Base-by-base conservation (phyloP, 2,329 filamentous ascomycete genomes). In the Domatiomyces globalis region DNA sequence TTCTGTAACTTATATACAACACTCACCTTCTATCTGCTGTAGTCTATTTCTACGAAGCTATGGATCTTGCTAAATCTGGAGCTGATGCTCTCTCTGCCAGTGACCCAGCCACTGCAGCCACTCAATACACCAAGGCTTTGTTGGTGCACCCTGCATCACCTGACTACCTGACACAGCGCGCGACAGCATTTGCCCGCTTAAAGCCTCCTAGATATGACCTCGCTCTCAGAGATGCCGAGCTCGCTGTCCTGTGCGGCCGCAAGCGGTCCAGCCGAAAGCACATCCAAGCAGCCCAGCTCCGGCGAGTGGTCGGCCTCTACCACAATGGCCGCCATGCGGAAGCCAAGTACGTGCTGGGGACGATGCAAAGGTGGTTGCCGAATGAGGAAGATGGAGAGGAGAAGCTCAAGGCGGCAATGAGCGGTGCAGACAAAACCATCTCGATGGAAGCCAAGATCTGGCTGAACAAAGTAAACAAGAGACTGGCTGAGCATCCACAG, bases 211-310 rank as follows among this genome's bases (percentile, higher is more conserved):
- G 71, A 80, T 48, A 74, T 79, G 71, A 79, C 2, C 73, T 77
- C 19, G 85, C 87, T 1, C 76, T 92, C 45, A 72, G 70, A 42
- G 85, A 89, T 66, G 81, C 83, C 39, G 79, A 87, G 56, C 73
- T 75, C 46, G 85, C 81, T 2, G 76, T 84, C 49, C 68, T 75
- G 39, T 69, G 75, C 3, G 83, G 82, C 2, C 71, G 71, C 22
- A 74, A 83, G 56, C 83, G 90, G 43, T 85, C 78, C 29, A 84
- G 83, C 61, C 80, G 85, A 48, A 80, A 87, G 57, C 75, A 84
- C 27, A 87, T 95, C 65, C 75, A 81, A 45, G 79, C 87, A n/a
- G 83, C 86, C 1, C 87, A 95, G 62, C 79, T 92, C 61, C 80
- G 89, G 59, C 80, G 90, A 39, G 85, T 80, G 4, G 79, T 94